phyloP scores from a whole-genome alignment of 345 rosid species.

The Fremontodendron californicum region DNA sequence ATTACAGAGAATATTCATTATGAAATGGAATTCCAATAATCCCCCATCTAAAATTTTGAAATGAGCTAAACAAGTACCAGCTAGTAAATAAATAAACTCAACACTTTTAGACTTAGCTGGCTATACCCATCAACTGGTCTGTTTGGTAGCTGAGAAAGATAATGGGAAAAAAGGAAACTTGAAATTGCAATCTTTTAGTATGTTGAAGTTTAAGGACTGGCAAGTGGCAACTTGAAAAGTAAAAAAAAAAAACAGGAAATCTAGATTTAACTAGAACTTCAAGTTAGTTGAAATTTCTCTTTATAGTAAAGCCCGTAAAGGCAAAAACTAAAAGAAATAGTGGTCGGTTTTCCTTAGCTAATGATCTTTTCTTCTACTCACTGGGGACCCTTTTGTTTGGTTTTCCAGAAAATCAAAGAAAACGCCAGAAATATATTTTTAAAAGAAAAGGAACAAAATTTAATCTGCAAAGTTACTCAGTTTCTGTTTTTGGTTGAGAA shows the following conservation, averaged over 20 bases:
- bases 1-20: constrained; percentile 30
- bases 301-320: not conserved
- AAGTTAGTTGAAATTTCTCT: constrained; percentile 10
- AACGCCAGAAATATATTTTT: not conserved
- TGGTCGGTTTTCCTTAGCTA: not conserved
- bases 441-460: not conserved
- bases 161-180: not conserved
- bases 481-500: not conserved
- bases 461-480: not conserved
- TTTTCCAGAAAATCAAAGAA: constrained; percentile 17
- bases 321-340: not conserved
- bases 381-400: constrained; percentile 3
- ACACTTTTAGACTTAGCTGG: constrained; percentile 15
- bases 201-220: not conserved
- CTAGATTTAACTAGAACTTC: not conserved
- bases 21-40: constrained; percentile 50
- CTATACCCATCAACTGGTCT: constrained; percentile 7
- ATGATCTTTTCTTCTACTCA: not conserved
- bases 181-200: not conserved
- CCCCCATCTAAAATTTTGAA: constrained; percentile 14
- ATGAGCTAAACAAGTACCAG: constrained; percentile 16
- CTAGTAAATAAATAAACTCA: constrained; percentile 12
- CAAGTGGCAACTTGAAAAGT: not conserved
- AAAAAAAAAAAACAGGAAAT: not conserved
- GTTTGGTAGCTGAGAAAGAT: constrained; percentile 28